A percentile compares a stretch with the other conserved stretches of the same genome.
phyloP scores from a whole-genome alignment of 2,329 filamentous ascomycete genomes.

The Claviceps sp. region DNA sequence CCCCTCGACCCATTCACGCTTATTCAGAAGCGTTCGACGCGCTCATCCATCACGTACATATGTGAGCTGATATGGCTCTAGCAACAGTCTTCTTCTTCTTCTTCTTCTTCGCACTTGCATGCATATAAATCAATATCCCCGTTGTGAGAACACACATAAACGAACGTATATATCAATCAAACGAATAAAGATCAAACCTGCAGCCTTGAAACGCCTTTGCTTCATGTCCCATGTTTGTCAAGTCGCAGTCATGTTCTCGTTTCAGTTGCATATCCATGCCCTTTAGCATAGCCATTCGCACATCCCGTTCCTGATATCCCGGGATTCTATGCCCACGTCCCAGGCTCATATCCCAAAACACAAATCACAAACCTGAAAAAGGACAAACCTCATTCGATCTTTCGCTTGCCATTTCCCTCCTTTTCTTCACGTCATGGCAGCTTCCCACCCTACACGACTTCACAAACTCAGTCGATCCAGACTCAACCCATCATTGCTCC shows the following conservation, averaged over 20 bases:
- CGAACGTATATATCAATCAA: background rate
- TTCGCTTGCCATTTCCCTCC: background rate
- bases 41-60: too few species aligned
- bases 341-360: background rate
- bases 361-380: background rate
- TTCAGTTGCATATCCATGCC: background rate
- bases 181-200: background rate
- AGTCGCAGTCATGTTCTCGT: conserved; percentile 1
- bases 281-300: background rate
- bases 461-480: conserved; percentile 63
- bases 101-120: too few species aligned
- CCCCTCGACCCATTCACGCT: too few species aligned
- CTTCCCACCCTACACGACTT: conserved; percentile 12
- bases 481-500: conserved; percentile 62
- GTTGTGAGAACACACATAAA: too few species aligned
- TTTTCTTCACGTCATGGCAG: too few species aligned
- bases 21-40: too few species aligned
- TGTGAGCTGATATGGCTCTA: too few species aligned
- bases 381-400: too few species aligned
- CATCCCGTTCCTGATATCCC: background rate
- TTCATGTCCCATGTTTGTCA: background rate
- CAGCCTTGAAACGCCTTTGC: conserved; percentile 1
- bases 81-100: too few species aligned
- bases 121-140: too few species aligned
- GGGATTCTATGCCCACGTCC: background rate